phyloP scores from a whole-genome alignment of 2,329 filamentous ascomycete species.

The Paraphaeosphaeria minitans region DNA sequence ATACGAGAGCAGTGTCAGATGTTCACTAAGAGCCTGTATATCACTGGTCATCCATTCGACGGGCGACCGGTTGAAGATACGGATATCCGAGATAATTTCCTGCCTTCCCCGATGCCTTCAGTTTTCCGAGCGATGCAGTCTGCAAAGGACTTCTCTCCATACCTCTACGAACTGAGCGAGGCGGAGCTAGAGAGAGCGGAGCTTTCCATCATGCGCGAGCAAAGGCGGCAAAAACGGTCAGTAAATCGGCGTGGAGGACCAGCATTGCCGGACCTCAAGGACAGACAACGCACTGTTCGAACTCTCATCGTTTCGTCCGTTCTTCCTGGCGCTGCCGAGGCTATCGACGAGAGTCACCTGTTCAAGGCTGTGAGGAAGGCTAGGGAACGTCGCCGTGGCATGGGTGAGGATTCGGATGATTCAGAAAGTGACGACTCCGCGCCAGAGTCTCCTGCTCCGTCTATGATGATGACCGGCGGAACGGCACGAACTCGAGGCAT shows the following conservation, averaged over 20 bases:
- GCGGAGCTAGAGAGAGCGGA: slow-evolving; percentile 89
- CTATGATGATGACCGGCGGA: slow-evolving; percentile 70
- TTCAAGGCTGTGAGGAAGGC: slow-evolving; percentile 67
- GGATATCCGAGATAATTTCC: slow-evolving; percentile 82
- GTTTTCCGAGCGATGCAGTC: slow-evolving; percentile 91
- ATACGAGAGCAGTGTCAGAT: slow-evolving; percentile 96
- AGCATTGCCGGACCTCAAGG: slow-evolving; percentile 92
- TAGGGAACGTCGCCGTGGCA: slow-evolving; percentile 61
- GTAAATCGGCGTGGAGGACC: slow-evolving; percentile 93
- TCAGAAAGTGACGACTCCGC: slow-evolving; percentile 89
- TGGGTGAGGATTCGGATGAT: slow-evolving; percentile 81
- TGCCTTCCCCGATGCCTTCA: slow-evolving; percentile 79
- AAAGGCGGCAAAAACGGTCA: slow-evolving; percentile 91
- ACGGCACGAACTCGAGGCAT: slow-evolving; percentile 87
- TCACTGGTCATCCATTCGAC: slow-evolving; percentile 92
- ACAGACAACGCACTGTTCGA: slow-evolving; percentile 88
- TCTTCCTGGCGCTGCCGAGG: slow-evolving; percentile 81
- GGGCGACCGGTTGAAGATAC: slow-evolving; percentile 90
- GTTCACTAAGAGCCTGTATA: slow-evolving; percentile 91
- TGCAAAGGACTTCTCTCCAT: slow-evolving; percentile 92
- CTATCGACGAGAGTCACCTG: slow-evolving; percentile 82
- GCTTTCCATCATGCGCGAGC: slow-evolving; percentile 89
- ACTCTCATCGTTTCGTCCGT: slow-evolving; percentile 92
- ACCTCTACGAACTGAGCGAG: slow-evolving; percentile 92
- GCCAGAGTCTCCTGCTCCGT: slow-evolving; percentile 79